Conservation (phyloP, 2,329 filamentous ascomycete species). For the Penicillium decumbens region DNA sequence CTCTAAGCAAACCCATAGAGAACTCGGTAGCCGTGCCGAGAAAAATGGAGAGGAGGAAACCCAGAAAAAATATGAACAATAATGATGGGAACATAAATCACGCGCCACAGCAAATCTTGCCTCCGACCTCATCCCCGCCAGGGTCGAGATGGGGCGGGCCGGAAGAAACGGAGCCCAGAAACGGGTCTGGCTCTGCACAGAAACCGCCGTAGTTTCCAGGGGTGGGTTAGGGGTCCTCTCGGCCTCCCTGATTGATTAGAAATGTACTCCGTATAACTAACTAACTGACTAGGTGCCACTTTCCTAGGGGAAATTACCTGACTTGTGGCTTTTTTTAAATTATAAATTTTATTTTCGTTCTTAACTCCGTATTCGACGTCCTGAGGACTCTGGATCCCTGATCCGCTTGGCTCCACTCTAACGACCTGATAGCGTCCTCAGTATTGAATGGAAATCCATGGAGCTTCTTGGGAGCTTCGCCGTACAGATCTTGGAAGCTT, state of each 20-base stretch:
- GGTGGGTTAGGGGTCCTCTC: slow-evolving; percentile 19
- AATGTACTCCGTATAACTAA: background rate
- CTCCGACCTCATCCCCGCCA: slow-evolving; percentile 17
- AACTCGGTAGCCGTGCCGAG: background rate
- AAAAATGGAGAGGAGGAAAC: background rate
- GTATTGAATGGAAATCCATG: slow-evolving; percentile 11
- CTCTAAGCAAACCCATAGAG: background rate
- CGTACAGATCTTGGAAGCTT: slow-evolving; percentile 24
- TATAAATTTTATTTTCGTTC: background rate
- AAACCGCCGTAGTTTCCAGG: slow-evolving; percentile 14
- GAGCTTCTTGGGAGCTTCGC: slow-evolving; percentile 19
- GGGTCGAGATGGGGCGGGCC: slow-evolving; percentile 18
- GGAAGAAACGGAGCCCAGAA: slow-evolving; percentile 23
- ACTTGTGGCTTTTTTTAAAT: background rate
- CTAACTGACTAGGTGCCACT: background rate
- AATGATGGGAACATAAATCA: background rate
- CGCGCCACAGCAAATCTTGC: slow-evolving; percentile 11
- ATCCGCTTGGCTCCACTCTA: slow-evolving; percentile 11
- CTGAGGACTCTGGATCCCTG: background rate
- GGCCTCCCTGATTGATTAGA: background rate
- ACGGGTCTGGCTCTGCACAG: slow-evolving; percentile 21
- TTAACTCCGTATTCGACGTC: background rate
- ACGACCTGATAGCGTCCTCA: slow-evolving; percentile 12
- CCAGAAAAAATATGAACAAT: background rate
- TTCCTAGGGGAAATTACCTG: background rate